Percentiles rank a stretch among this genome's conserved stretches.
These are phyloP conservation scores for Cladophialophora immunda DNA, from an alignment of 2,329 filamentous ascomycete species.

Conservation along the genomic window DNA sequence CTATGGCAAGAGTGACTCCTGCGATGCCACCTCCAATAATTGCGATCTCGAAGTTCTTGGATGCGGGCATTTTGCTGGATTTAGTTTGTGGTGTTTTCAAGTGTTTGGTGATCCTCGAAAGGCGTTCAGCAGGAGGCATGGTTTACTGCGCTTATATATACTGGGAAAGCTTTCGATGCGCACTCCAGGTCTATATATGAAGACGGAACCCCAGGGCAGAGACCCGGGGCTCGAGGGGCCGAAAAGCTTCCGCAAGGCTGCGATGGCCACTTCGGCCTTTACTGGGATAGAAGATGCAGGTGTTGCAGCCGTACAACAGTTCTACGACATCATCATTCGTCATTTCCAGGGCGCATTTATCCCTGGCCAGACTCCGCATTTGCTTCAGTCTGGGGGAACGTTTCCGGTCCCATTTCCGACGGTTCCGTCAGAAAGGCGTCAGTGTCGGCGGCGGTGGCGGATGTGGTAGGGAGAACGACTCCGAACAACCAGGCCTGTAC, in stretches of 20 bases:
- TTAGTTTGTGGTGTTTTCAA: not conserved
- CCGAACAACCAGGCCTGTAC: not conserved
- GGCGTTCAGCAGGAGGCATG: not conserved
- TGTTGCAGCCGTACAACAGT: not conserved
- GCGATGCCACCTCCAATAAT: conserved; percentile 47
- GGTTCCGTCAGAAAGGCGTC: not conserved
- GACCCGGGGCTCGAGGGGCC: not conserved
- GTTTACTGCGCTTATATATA: not conserved
- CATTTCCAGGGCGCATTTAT: not conserved
- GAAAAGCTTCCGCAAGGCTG: conserved; percentile 17
- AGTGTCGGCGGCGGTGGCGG: not conserved
- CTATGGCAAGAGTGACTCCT: conserved; percentile 41
- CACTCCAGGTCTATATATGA: not conserved
- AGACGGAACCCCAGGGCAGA: not conserved
- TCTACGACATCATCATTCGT: not conserved
- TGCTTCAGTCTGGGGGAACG: not conserved
- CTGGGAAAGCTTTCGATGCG: not conserved
- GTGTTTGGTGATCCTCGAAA: not conserved
- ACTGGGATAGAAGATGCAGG: not conserved
- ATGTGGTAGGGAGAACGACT: not conserved
- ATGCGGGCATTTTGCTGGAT: not conserved
- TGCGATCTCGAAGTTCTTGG: conserved; percentile 42
- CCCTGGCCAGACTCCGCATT: not conserved
- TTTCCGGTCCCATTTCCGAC: not conserved
- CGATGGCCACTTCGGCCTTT: too few relatives aligned